Base-by-base conservation (phyloP, 768 basidiomycete genomes). In the Lactarius psammicola region DNA sequence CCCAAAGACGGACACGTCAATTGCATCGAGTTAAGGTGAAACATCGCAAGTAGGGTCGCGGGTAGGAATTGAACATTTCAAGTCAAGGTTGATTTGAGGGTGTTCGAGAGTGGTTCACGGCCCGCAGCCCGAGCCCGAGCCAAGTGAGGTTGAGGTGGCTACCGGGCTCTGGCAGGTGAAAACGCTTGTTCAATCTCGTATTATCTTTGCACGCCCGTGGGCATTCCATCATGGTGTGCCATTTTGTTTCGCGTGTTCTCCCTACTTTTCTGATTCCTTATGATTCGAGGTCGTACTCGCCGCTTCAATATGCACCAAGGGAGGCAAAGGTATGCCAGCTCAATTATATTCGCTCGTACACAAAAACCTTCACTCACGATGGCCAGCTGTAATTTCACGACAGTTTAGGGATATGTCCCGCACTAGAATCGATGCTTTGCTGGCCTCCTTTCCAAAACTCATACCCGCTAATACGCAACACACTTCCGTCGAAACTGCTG, bases 371-470 rank as follows among this genome's bases (percentile, higher is more conserved):
- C n/a, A 31, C 60, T 60, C 34, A 55, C 49, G 23, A 60, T 65
- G 4, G 51, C 7, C 74, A 98, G 96, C 94, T 70, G 90, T 99
- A 26, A 87, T 98, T 69, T 98, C 95, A 68, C 90, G 97, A 68
- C 95, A 98, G 73, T 98, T 98, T 75, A 86, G 94, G 68, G 92
- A 93, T 70, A 91, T 99, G 86, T 85, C 94, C 23, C 85, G 92
- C 62, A 86, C 94, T 0, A 84, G 96, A 62, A 94, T 99, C 72
- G 96, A 98, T 77, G 92, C 94, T 53, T 88, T 99, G 36, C 87
- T 99, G 51, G 89, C 96, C 10, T 95, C 95, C 2, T 99, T 98
- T 82, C 94, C 95, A 2, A 98, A 97, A 76, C 87, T 98, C 71
- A 97, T 99, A 70, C 95, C 95, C 3, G 85, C 91, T 60, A 93